These are phyloP conservation scores for Davidsoniella neocaledoniae DNA, from an alignment of 2,329 filamentous ascomycete genomes.

Conservation along the genomic window DNA sequence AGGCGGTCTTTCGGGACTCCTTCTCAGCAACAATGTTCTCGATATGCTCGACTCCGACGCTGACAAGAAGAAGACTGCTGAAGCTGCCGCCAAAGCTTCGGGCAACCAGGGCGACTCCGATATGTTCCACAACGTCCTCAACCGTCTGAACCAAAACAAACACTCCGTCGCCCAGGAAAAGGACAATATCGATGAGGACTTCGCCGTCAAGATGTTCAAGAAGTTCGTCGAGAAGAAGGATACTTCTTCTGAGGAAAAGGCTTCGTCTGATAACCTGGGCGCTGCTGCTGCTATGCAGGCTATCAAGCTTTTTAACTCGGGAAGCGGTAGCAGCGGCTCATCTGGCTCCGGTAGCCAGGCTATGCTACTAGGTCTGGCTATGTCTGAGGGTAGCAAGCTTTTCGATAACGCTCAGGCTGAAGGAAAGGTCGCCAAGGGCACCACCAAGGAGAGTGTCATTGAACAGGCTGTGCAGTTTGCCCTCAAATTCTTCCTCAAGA, in stretches of 20 bases:
- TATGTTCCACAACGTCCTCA: conserved; percentile 33
- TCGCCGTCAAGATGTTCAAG: conserved; percentile 60
- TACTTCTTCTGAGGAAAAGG: conserved; percentile 27
- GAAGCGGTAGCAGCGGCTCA: conserved; percentile 26
- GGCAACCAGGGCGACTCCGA: conserved; percentile 29
- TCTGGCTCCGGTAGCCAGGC: conserved; percentile 34
- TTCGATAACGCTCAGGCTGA: conserved; percentile 41
- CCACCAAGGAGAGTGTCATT: conserved; percentile 67
- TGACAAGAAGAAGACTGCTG: conserved; percentile 30
- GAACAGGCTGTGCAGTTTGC: conserved; percentile 72
- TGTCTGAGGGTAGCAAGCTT: conserved; percentile 71
- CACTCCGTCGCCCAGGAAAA: conserved; percentile 28
- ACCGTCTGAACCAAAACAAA: conserved; percentile 33
- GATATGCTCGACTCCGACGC: conserved; percentile 25
- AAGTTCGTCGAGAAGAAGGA: conserved; percentile 47
- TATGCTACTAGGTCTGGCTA: conserved; percentile 68
- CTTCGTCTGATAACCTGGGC: conserved; percentile 41
- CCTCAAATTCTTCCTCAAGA: conserved; percentile 81
- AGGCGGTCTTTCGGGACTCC: conserved; percentile 11
- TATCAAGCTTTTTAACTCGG: conserved; percentile 58
- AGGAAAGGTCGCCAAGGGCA: conserved; percentile 36
- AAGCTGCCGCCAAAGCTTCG: conserved; percentile 30
- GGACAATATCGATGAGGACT: conserved; percentile 32
- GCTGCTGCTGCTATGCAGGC: conserved; percentile 66
- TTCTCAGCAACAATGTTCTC: conserved; percentile 13